Conservation (phyloP, 495 filamentous ascomycete genomes). For the Pseudomonodictys pantanalensis region DNA sequence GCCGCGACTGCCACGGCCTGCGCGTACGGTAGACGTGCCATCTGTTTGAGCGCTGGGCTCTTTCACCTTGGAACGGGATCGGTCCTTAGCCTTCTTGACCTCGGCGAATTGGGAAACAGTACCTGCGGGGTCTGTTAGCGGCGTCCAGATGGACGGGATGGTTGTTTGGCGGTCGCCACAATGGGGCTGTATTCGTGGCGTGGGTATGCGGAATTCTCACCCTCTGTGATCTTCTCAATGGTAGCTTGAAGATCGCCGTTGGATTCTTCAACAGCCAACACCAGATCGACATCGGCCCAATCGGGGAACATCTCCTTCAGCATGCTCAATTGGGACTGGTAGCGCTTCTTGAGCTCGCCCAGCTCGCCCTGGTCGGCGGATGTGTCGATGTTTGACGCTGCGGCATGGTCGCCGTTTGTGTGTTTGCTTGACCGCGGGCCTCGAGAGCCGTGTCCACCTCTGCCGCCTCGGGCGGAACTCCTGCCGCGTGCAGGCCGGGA, state of each 20-base stretch:
- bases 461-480: slow-evolving; percentile 75
- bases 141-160: background rate
- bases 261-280: slow-evolving; percentile 88
- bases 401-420: slow-evolving; percentile 61
- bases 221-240: slow-evolving; percentile 87
- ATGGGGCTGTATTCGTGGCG: background rate
- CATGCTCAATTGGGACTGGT: slow-evolving; percentile 65
- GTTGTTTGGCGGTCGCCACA: background rate
- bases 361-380: slow-evolving; percentile 87
- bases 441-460: slow-evolving; percentile 70
- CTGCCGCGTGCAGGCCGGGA: slow-evolving; percentile 78
- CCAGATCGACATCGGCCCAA: slow-evolving; percentile 88
- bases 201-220: slow-evolving; percentile 48
- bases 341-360: slow-evolving; percentile 84
- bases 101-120: slow-evolving; percentile 91
- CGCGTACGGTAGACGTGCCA: slow-evolving; percentile 56
- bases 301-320: slow-evolving; percentile 89
- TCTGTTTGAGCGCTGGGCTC: slow-evolving; percentile 52
- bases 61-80: slow-evolving; percentile 78
- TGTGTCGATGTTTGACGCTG: slow-evolving; percentile 50
- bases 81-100: slow-evolving; percentile 88
- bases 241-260: slow-evolving; percentile 81
- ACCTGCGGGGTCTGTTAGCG: slow-evolving; percentile 51
- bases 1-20: slow-evolving; percentile 66
- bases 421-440: slow-evolving; percentile 59